Evolutionary conservation across 1,284 basidiomycete species (phyloP).

Genomic region (Apiotrichum porosum): DNA sequence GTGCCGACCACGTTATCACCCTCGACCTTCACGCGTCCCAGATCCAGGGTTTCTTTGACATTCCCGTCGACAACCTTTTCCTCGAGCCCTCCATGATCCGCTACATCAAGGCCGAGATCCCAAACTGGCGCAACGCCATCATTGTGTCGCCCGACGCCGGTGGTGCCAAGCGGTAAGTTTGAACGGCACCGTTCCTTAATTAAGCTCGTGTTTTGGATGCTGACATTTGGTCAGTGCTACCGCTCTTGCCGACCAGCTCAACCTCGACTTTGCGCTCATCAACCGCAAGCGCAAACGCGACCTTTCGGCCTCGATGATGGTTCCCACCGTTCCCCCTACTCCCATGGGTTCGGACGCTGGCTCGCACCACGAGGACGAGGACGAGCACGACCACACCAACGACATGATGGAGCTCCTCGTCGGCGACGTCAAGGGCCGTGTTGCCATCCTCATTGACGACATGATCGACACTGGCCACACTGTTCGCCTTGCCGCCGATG

Average conservation of each 20-base stretch:
- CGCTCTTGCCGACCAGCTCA: slow-evolving; percentile 89
- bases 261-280: slow-evolving; percentile 94
- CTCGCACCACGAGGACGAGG: slow-evolving; percentile 33
- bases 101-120: slow-evolving; percentile 84
- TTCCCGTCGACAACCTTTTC: slow-evolving; percentile 95
- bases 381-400: slow-evolving; percentile 48
- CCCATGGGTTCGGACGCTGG: slow-evolving; percentile 41
- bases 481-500: slow-evolving; percentile 74
- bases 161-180: slow-evolving; percentile 84
- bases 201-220: too few species aligned
- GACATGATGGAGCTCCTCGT: slow-evolving; percentile 82
- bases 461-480: slow-evolving; percentile 97
- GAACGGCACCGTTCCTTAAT: background rate
- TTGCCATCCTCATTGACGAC: slow-evolving; percentile 92
- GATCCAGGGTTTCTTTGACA: slow-evolving; percentile 99
- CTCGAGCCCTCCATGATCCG: slow-evolving; percentile 81
- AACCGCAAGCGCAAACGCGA: slow-evolving; percentile 75
- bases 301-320: slow-evolving; percentile 29
- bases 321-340: slow-evolving; percentile 45
- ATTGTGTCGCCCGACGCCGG: slow-evolving; percentile 97
- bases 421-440: slow-evolving; percentile 92
- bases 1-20: slow-evolving; percentile 97
- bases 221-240: slow-evolving; percentile 63
- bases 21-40: slow-evolving; percentile 98
- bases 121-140: slow-evolving; percentile 81